Conservation (phyloP, 495 filamentous ascomycete species). For the Hyaloscypha hepaticicola region DNA sequence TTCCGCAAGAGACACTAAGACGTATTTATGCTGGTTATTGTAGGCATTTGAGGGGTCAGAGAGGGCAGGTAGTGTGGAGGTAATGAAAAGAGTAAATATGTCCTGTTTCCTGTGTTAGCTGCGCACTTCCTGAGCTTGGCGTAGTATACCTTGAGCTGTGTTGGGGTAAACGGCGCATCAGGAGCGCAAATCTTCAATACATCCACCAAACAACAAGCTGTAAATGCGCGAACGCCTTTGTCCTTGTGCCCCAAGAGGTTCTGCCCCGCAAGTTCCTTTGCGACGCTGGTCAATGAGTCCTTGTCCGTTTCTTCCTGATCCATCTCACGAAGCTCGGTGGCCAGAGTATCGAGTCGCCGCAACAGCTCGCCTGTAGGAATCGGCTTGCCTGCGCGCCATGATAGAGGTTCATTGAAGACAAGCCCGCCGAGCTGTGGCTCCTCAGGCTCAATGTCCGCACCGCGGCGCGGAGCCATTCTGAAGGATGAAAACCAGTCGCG, state of each 20-base stretch:
- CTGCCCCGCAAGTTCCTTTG: conserved; percentile 82
- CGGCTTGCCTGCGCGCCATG: conserved; percentile 89
- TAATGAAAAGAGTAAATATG: conserved; percentile 87
- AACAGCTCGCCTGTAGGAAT: conserved; percentile 83
- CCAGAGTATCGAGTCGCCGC: conserved; percentile 73
- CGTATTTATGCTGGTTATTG: conserved; percentile 88
- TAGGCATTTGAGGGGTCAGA: conserved; percentile 87
- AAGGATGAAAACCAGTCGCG: conserved; percentile 23
- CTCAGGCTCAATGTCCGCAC: conserved; percentile 24
- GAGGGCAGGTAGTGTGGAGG: conserved; percentile 77
- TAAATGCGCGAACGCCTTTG: conserved; percentile 84
- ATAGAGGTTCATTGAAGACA: conserved; percentile 80
- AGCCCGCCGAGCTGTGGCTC: conserved; percentile 41
- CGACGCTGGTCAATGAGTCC: conserved; percentile 76
- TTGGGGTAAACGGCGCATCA: conserved; percentile 87
- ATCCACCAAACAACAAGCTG: conserved; percentile 87
- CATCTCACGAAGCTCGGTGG: conserved; percentile 77
- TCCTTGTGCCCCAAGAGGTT: conserved; percentile 89
- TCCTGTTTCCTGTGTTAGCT: conserved; percentile 56
- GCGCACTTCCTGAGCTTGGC: not conserved
- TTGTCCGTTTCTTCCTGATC: conserved; percentile 86
- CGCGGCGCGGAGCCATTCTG: conserved; percentile 32
- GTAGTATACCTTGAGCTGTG: conserved; percentile 78
- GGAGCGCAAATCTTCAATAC: conserved; percentile 92
- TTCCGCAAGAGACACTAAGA: conserved; percentile 82